Evolutionary conservation across 2,329 filamentous ascomycete species (phyloP).

Genomic region (Juglanconis oblonga): DNA sequence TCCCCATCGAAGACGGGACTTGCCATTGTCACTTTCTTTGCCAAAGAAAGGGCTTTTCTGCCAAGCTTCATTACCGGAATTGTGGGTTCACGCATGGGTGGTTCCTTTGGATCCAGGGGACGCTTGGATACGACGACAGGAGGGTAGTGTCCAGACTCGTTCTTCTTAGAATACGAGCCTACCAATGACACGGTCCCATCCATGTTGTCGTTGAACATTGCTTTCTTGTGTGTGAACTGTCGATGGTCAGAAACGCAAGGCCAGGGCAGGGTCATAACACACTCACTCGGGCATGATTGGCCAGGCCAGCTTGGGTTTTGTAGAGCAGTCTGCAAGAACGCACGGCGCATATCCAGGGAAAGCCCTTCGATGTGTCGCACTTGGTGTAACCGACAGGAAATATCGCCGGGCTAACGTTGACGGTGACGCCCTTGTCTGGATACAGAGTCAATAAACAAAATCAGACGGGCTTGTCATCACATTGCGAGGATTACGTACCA

Average conservation of each 20-base stretch:
- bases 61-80: not conserved
- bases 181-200: constrained; percentile 28
- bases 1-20: not conserved
- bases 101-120: constrained; percentile 12
- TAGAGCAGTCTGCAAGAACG: constrained; percentile 9
- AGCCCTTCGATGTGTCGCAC: not conserved
- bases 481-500: not conserved
- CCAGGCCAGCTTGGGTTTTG: not conserved
- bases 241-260: not conserved
- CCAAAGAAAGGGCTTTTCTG: not conserved
- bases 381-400: constrained; percentile 12
- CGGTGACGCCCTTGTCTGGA: not conserved
- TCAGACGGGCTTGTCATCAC: too few species aligned
- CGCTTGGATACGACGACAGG: constrained; percentile 23
- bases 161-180: constrained; percentile 11
- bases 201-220: constrained; percentile 27
- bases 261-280: too few species aligned
- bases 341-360: constrained; percentile 11
- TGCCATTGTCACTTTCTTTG: not conserved
- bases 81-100: constrained; percentile 7
- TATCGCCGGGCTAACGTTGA: constrained; percentile 2
- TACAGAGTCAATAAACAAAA: not conserved
- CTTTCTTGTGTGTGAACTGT: constrained; percentile 20
- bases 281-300: constrained; percentile 5
- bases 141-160: not conserved